A percentile compares a stretch with the other conserved stretches of the same genome.
These are phyloP conservation scores for Ogataea hybrid DNA, from an alignment of 1,139 yeast species.

Conservation along the genomic window DNA sequence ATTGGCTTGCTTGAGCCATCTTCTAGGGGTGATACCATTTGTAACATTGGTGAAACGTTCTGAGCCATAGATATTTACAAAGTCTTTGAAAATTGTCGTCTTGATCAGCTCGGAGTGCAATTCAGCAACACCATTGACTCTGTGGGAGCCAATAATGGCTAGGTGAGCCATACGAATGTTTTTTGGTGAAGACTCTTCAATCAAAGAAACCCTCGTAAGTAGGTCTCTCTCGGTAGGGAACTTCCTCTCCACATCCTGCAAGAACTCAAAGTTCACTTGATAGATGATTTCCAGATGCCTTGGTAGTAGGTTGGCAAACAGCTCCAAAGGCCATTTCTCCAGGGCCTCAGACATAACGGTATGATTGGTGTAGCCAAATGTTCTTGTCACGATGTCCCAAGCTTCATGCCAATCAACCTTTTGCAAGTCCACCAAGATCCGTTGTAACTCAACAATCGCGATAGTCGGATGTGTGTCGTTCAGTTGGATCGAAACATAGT, in stretches of 20 bases:
- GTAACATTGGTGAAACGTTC: conserved; percentile 90
- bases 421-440: conserved; percentile 83
- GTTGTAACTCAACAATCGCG: conserved; percentile 86
- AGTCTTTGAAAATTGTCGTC: conserved; percentile 88
- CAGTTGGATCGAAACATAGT: conserved; percentile 86
- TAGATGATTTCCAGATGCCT: conserved; percentile 90
- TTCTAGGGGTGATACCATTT: conserved; percentile 93
- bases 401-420: conserved; percentile 79
- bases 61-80: conserved; percentile 75
- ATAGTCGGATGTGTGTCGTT: conserved; percentile 95
- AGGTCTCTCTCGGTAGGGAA: conserved; percentile 74
- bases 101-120: conserved; percentile 87
- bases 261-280: conserved; percentile 78
- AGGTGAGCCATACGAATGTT: conserved; percentile 90
- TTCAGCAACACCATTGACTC: conserved; percentile 95
- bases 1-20: conserved; percentile 95
- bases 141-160: conserved; percentile 91
- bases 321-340: conserved; percentile 92
- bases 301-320: conserved; percentile 76
- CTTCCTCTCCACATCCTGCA: conserved; percentile 68
- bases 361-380: conserved; percentile 92
- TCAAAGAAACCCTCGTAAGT: conserved; percentile 70
- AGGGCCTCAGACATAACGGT: conserved; percentile 94
- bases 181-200: conserved; percentile 78
- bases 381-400: conserved; percentile 76